Percentiles rank a stretch among this genome's conserved stretches.
Evolutionary conservation across 257 asterid species (phyloP).

Genomic region (Echites panduratus): DNA sequence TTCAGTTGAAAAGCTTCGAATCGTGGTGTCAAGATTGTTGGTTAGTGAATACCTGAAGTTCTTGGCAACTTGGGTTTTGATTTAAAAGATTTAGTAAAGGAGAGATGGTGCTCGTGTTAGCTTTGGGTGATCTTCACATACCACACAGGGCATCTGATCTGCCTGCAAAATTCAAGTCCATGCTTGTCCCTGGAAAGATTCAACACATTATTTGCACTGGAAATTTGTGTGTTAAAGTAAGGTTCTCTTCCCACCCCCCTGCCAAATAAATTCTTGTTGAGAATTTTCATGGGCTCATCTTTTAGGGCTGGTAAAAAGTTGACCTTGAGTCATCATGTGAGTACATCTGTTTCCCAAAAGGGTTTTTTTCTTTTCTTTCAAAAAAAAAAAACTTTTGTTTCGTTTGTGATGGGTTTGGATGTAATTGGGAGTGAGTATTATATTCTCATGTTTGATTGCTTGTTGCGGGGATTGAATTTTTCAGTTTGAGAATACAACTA

Average conservation of each 20-base stretch:
- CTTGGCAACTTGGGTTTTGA: conserved; percentile 7
- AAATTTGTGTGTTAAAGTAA: conserved; percentile 69
- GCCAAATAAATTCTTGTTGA: neutral
- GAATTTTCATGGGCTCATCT: neutral
- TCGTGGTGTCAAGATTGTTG: neutral
- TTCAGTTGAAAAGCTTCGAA: neutral
- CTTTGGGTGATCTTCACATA: conserved; percentile 93
- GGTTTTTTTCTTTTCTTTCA: neutral
- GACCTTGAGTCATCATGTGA: neutral
- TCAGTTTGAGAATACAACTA: neutral
- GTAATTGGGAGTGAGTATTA: neutral
- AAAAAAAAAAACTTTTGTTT: neutral
- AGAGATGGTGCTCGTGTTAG: conserved; percentile 88
- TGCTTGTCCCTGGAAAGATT: conserved; percentile 99
- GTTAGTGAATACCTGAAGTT: neutral
- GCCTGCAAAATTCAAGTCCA: conserved; percentile 91
- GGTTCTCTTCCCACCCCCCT: conserved; percentile 11
- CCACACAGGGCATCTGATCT: conserved; percentile 95
- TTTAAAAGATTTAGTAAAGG: conserved; percentile 10
- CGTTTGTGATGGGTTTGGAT: neutral
- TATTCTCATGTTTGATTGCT: neutral
- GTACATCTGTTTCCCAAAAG: neutral
- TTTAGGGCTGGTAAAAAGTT: neutral
- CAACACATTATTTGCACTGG: conserved; percentile 92
- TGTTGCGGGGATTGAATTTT: neutral